Percentiles rank a stretch among this genome's conserved stretches.
phyloP scores from a whole-genome alignment of 2,329 filamentous ascomycete genomes.

The Magnaporthales sp. region DNA sequence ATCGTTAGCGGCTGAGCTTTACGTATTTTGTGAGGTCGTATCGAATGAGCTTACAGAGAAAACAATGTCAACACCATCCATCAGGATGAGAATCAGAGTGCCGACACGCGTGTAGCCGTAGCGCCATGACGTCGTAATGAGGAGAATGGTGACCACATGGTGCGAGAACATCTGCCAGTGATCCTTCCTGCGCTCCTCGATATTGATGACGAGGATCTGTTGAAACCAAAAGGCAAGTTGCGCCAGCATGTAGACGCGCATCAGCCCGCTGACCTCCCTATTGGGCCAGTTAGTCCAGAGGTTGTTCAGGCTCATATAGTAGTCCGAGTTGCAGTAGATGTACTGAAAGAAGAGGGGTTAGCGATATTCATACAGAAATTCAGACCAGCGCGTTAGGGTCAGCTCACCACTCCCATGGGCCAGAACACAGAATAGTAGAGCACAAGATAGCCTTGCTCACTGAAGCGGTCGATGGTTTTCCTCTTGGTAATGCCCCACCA shows the following conservation, averaged over 20 bases:
- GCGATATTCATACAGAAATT: background rate
- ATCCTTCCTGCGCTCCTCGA: slow-evolving; percentile 90
- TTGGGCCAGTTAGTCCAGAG: slow-evolving; percentile 83
- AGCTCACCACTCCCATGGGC: slow-evolving; percentile 70
- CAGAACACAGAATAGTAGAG: slow-evolving; percentile 79
- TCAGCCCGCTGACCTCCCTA: slow-evolving; percentile 61
- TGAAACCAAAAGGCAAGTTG: slow-evolving; percentile 93
- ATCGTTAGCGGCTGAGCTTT: slow-evolving; percentile 7
- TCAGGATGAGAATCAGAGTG: slow-evolving; percentile 79
- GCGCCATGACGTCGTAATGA: slow-evolving; percentile 75
- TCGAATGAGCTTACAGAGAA: slow-evolving; percentile 56
- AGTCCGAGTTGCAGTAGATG: slow-evolving; percentile 67
- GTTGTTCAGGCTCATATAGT: slow-evolving; percentile 66
- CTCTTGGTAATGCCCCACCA: slow-evolving; percentile 62
- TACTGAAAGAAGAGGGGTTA: slow-evolving; percentile 44
- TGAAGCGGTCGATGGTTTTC: slow-evolving; percentile 76
- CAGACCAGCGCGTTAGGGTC: background rate
- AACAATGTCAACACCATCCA: slow-evolving; percentile 88
- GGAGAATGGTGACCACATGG: slow-evolving; percentile 78
- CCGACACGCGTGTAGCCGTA: slow-evolving; percentile 84
- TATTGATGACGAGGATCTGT: slow-evolving; percentile 87
- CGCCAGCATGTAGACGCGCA: slow-evolving; percentile 84
- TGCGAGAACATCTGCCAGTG: slow-evolving; percentile 94
- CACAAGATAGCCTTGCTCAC: slow-evolving; percentile 88
- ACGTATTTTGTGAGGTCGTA: background rate